These are phyloP conservation scores for Lantana camara DNA, from an alignment of 257 asterid genomes.

Conservation along the genomic window DNA sequence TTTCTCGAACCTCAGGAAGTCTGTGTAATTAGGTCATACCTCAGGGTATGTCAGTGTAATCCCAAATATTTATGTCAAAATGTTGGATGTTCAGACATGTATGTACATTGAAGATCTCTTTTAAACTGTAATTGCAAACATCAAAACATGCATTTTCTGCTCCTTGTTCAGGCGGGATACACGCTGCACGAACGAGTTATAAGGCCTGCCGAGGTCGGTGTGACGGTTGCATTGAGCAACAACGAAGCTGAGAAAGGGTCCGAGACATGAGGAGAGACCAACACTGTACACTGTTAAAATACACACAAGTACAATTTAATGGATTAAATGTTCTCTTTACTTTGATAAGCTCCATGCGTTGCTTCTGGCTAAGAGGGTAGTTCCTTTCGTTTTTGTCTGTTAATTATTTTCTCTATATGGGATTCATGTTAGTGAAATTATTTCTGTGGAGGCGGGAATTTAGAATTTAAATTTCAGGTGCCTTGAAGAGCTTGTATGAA, in stretches of 20 bases:
- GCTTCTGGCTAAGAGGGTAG: slow-evolving; percentile 14
- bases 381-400: not conserved
- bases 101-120: not conserved
- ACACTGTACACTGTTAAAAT: not conserved
- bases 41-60: too few species aligned
- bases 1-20: too few species aligned
- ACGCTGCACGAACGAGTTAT: slow-evolving; percentile 70
- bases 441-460: not conserved
- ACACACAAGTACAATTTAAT: not conserved
- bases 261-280: slow-evolving; percentile 26
- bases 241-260: slow-evolving; percentile 35
- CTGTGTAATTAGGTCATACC: too few species aligned
- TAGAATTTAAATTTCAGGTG: too few species aligned
- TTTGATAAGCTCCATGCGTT: slow-evolving; percentile 1
- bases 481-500: too few species aligned
- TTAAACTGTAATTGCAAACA: not conserved
- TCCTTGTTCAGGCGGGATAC: slow-evolving; percentile 61
- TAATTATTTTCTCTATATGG: not conserved
- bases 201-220: slow-evolving; percentile 96
- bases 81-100: too few species aligned
- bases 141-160: not conserved
- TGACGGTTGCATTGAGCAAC: slow-evolving; percentile 47
- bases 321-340: slow-evolving; percentile 3
- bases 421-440: not conserved
- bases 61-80: not conserved